phyloP scores from a whole-genome alignment of 1,284 basidiomycete genomes.

The Singerocomus rubriflavus region DNA sequence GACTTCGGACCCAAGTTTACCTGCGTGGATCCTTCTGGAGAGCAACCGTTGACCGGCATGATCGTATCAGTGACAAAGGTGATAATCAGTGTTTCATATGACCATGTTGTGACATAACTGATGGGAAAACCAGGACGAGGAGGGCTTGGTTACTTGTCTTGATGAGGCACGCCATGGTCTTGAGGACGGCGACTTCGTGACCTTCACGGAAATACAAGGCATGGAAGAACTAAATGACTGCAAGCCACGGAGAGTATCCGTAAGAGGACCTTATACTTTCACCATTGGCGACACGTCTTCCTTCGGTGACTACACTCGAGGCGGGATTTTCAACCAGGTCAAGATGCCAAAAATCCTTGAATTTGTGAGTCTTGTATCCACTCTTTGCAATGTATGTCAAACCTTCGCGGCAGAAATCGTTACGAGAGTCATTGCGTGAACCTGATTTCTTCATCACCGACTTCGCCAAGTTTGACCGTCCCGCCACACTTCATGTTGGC shows the following conservation, averaged over 20 bases:
- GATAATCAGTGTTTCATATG: conserved; percentile 13
- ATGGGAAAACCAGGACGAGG: conserved; percentile 55
- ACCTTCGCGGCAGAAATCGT: conserved; percentile 70
- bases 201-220: conserved; percentile 96
- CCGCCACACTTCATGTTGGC: conserved; percentile 85
- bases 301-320: conserved; percentile 78
- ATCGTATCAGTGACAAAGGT: conserved; percentile 89
- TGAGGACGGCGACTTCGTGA: conserved; percentile 97
- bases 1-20: conserved; percentile 96
- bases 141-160: conserved; percentile 92
- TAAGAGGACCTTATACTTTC: conserved; percentile 97
- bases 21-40: conserved; percentile 94
- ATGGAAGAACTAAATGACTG: conserved; percentile 91
- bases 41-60: conserved; percentile 93
- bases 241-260: conserved; percentile 87
- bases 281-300: conserved; percentile 86
- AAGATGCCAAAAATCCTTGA: conserved; percentile 98
- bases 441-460: conserved; percentile 96
- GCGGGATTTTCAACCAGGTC: conserved; percentile 97
- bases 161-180: conserved; percentile 98
- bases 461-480: conserved; percentile 97
- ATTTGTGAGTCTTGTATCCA: conserved; percentile 61
- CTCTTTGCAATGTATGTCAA: neutral
- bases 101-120: neutral
- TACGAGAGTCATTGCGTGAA: conserved; percentile 78